Percentiles rank a stretch among this genome's conserved stretches.
Conservation (phyloP, 2,329 filamentous ascomycete species). For the Zymoseptoria tritici region DNA sequence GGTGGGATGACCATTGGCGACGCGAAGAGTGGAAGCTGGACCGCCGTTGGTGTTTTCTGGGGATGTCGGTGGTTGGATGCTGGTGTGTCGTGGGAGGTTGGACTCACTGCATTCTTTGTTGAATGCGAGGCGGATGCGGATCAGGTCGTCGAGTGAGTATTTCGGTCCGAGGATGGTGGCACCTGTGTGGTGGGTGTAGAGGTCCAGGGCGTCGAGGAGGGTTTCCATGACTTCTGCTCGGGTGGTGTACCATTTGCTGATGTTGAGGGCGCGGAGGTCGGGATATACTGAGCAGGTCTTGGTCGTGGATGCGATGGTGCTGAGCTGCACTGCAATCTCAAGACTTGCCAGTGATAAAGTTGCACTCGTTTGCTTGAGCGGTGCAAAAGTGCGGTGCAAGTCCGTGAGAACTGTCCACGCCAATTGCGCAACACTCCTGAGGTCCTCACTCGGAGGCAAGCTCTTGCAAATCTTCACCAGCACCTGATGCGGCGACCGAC, state of each 20-base stretch:
- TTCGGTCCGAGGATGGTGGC: conserved; percentile 65
- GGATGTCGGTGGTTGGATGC: conserved; percentile 20
- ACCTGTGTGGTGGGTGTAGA: conserved; percentile 78
- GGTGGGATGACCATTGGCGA: conserved; percentile 29
- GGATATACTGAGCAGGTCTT: conserved; percentile 16
- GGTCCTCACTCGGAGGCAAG: conserved; percentile 42
- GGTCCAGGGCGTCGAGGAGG: conserved; percentile 79
- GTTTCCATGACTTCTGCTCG: conserved; percentile 58
- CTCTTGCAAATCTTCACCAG: conserved; percentile 61
- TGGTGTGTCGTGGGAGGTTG: conserved; percentile 55
- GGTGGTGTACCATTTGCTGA: conserved; percentile 36
- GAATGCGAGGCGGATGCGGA: conserved; percentile 76
- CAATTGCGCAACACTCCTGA: conserved; percentile 36
- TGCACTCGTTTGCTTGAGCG: conserved; percentile 81
- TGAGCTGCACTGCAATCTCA: conserved; percentile 69
- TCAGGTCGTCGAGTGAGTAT: conserved; percentile 69
- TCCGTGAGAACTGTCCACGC: conserved; percentile 82
- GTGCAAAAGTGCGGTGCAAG: conserved; percentile 86
- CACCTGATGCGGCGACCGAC: conserved; percentile 76
- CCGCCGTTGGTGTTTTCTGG: conserved; percentile 28
- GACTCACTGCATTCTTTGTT: conserved; percentile 70
- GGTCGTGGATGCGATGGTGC: conserved; percentile 9
- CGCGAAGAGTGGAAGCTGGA: conserved; percentile 23
- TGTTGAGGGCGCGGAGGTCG: conserved; percentile 39
- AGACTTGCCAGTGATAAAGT: conserved; percentile 76